phyloP scores from a whole-genome alignment of 2,329 filamentous ascomycete species.

The Talaromyces albobiverticillius region DNA sequence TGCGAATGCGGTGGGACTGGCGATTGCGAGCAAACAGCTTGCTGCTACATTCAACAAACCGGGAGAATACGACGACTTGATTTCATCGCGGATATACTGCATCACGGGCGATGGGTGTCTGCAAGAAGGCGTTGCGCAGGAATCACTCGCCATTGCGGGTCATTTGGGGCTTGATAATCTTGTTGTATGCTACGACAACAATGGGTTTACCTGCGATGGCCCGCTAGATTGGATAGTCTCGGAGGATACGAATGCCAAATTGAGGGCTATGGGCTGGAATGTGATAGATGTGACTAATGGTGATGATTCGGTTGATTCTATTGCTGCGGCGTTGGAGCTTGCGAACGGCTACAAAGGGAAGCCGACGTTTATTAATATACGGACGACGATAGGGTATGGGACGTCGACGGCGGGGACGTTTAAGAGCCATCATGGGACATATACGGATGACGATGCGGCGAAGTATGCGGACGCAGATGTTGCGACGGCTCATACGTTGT shows the following conservation, averaged over 20 bases:
- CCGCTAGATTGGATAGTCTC: conserved; percentile 52
- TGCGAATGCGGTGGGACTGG: conserved; percentile 60
- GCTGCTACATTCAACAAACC: conserved; percentile 54
- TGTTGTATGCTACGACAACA: conserved; percentile 58
- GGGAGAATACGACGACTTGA: too few relatives aligned
- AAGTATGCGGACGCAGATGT: too few relatives aligned
- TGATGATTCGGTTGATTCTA: conserved; percentile 48
- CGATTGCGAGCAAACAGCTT: conserved; percentile 57
- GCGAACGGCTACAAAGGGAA: conserved; percentile 46
- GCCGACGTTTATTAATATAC: conserved; percentile 58
- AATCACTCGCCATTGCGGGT: conserved; percentile 55
- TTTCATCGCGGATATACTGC: too few relatives aligned
- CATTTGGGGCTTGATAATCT: conserved; percentile 55
- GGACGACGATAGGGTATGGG: conserved; percentile 56
- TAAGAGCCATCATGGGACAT: too few relatives aligned
- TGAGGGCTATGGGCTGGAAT: conserved; percentile 56
- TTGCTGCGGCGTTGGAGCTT: conserved; percentile 48
- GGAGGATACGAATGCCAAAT: conserved; percentile 57
- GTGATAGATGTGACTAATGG: conserved; percentile 56
- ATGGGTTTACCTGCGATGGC: conserved; percentile 58
- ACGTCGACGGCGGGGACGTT: conserved; percentile 48
- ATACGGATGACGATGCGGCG: too few relatives aligned
- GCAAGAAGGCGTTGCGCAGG: conserved; percentile 55
- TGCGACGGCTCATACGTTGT: too few relatives aligned
- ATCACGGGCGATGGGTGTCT: conserved; percentile 59